Evolutionary conservation across 441 rosid species (phyloP).

Genomic region (Erodium trifolium): DNA sequence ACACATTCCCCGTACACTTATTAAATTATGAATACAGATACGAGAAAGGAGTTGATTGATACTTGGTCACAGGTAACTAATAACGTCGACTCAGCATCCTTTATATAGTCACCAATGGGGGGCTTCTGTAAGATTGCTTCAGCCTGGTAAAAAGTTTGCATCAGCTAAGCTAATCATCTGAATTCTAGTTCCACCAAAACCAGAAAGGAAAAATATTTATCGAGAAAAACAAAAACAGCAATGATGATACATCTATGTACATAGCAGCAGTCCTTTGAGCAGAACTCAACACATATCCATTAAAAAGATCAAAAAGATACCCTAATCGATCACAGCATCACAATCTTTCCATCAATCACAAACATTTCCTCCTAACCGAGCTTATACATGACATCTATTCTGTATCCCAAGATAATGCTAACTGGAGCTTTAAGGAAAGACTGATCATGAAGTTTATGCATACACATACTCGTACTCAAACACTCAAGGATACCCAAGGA

Average conservation of each 20-base stretch:
- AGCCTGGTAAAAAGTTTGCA: slow-evolving; percentile 53
- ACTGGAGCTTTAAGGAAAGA: neutral
- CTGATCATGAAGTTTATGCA: neutral
- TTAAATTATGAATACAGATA: slow-evolving; percentile 16
- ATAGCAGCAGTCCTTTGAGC: neutral
- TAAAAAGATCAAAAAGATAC: neutral
- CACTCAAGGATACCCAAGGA: too few relatives aligned
- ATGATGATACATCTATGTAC: neutral
- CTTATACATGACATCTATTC: neutral
- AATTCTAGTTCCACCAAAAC: slow-evolving; percentile 19
- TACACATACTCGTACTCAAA: too few relatives aligned
- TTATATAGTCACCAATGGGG: slow-evolving; percentile 33
- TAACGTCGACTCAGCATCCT: slow-evolving; percentile 54
- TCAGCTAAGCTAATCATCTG: slow-evolving; percentile 21
- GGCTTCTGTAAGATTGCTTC: slow-evolving; percentile 62
- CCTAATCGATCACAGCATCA: too few relatives aligned
- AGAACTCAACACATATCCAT: neutral
- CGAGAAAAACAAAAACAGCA: slow-evolving; percentile 2
- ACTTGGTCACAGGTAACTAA: slow-evolving; percentile 80
- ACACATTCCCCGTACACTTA: slow-evolving; percentile 9
- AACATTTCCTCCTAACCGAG: too few relatives aligned
- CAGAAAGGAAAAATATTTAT: slow-evolving; percentile 14
- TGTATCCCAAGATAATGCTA: neutral
- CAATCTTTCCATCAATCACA: too few relatives aligned
- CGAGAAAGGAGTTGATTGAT: slow-evolving; percentile 27